Conservation (phyloP, 2,329 filamentous ascomycete species). For the Trichoderma sp. region DNA sequence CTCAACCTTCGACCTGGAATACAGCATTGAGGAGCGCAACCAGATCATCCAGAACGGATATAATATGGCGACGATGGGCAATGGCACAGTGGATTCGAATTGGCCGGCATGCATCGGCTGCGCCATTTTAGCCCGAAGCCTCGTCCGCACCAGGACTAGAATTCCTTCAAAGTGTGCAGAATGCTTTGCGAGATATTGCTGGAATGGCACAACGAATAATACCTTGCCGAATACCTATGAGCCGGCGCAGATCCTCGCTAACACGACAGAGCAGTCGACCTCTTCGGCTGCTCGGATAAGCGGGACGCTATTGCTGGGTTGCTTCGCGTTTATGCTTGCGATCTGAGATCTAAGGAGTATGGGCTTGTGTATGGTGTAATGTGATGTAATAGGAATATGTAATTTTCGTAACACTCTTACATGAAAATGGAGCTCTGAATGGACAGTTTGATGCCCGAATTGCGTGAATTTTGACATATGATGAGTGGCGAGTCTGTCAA, state of each 20-base stretch:
- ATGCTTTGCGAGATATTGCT: constrained; percentile 81
- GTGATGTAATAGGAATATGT: neutral
- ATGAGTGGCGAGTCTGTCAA: neutral
- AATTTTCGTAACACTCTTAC: neutral
- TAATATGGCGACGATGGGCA: constrained; percentile 74
- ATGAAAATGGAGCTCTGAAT: neutral
- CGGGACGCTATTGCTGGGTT: neutral
- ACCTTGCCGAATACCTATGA: constrained; percentile 20
- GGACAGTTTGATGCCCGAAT: neutral
- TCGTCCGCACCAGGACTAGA: constrained; percentile 63
- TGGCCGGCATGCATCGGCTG: constrained; percentile 83
- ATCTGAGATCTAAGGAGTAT: neutral
- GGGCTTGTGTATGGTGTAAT: neutral
- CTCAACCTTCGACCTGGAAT: constrained; percentile 68
- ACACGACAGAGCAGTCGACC: neutral
- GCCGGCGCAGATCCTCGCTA: constrained; percentile 1
- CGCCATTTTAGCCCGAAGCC: constrained; percentile 71
- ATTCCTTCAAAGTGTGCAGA: constrained; percentile 68
- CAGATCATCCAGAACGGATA: constrained; percentile 79
- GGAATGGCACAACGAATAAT: constrained; percentile 65
- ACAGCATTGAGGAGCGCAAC: constrained; percentile 65
- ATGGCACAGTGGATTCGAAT: constrained; percentile 66
- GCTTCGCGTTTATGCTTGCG: neutral
- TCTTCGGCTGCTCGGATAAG: constrained; percentile 5
- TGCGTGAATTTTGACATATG: neutral